Evolutionary conservation across 176 grass and related monocot species (phyloP), one percentile per base, ranked within the genome.

Genomic region (Lolium rigidum): DNA sequence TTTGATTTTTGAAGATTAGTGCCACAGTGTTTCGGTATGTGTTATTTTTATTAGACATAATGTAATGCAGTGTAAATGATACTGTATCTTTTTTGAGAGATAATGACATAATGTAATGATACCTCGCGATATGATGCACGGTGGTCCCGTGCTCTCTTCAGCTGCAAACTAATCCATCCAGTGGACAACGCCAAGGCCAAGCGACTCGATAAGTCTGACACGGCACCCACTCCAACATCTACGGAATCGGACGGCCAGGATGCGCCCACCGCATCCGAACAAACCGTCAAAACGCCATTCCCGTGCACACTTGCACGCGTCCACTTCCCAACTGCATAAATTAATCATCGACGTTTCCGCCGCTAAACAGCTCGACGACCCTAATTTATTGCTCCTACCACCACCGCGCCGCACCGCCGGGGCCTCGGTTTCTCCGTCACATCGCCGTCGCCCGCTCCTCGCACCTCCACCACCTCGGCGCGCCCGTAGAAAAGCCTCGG

Each of bases 351-450:
- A 73, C 0, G 10, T 38, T 28, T 79, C 80, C 51, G 89, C 70
- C 84, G 38, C 61, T 38, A 52, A 51, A 3, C 20, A 8, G 2
- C 57, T 10, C 8, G 10, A 15, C 64, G 59, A 69, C 25, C 50
- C 6, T 77, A 89, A 66, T 83, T 90, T 65, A 65, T 74, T 78
- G 2, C 7, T 11, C 15, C 18, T 3, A 35, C 31, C 70, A 1
- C 15, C 73, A 16, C 71, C 46, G 67, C 67, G 17, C 67, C 38
- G 43, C 70, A 25, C 61, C 75, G 85, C 76, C 74, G 28, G 74
- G 72, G 61, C 93, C 93, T 95, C 85, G 90, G 58, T 79, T 83
- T 83, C 88, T 95, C 93, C 93, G 93, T 78, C 90, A 50, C 76
- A 80, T 81, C 79, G 85, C 64, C 90, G 83, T 85, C 73, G 81